These are phyloP conservation scores for Beauveria medogensis DNA, from an alignment of 2,329 filamentous ascomycete species.

Conservation along the genomic window DNA sequence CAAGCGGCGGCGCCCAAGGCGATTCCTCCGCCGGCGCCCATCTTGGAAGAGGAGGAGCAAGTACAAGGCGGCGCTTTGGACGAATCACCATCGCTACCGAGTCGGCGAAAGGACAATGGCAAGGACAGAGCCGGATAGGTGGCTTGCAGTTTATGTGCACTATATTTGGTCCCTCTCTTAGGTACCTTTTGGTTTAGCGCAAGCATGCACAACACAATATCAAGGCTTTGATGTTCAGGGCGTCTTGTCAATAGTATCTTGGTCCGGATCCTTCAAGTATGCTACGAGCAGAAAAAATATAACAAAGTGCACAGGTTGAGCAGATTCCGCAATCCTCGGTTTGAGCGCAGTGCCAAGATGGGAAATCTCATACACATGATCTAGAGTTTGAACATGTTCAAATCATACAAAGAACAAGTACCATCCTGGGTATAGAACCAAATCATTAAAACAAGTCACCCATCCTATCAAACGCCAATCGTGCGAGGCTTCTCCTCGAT, in stretches of 20 bases:
- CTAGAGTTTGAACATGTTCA: background rate
- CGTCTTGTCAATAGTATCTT: background rate
- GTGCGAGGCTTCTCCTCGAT: slow-evolving; percentile 1
- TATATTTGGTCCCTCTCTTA: too few relatives aligned
- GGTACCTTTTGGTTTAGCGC: too few relatives aligned
- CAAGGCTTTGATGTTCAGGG: too few relatives aligned
- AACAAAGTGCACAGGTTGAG: background rate
- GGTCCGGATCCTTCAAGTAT: background rate
- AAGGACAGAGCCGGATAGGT: background rate
- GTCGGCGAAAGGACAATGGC: background rate
- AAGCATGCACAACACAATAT: background rate
- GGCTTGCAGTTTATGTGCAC: background rate
- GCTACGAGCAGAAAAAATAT: too few relatives aligned
- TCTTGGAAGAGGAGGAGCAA: background rate
- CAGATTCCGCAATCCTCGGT: background rate
- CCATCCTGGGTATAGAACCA: background rate
- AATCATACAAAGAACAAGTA: background rate
- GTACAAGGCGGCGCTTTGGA: background rate
- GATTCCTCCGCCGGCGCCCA: background rate
- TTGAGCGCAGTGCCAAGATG: too few relatives aligned
- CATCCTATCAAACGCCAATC: background rate
- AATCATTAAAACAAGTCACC: background rate
- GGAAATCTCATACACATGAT: background rate
- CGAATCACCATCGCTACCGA: background rate
- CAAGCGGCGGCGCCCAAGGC: background rate